phyloP scores from a whole-genome alignment of 2,329 filamentous ascomycete species.

The Microsporum ferrugineum region DNA sequence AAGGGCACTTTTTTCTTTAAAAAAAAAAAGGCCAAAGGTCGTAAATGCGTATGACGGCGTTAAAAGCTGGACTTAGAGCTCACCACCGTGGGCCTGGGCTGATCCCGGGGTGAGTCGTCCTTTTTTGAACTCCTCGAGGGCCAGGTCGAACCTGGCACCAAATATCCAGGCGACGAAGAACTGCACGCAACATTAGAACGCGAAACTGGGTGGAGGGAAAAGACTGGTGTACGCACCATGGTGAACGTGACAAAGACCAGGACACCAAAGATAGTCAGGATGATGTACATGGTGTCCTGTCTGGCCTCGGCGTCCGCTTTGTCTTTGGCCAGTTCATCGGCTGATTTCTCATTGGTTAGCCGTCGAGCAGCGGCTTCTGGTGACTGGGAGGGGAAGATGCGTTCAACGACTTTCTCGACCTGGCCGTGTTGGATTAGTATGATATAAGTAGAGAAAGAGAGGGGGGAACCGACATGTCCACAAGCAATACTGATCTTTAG shows the following conservation, averaged over 20 bases:
- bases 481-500: constrained; percentile 83
- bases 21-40: background rate
- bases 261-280: constrained; percentile 51
- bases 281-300: constrained; percentile 32
- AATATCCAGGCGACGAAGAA: constrained; percentile 65
- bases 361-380: constrained; percentile 44
- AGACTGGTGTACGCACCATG: constrained; percentile 55
- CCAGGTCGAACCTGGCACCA: constrained; percentile 71
- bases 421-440: constrained; percentile 27
- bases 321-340: constrained; percentile 39
- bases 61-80: background rate
- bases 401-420: constrained; percentile 94
- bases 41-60: background rate
- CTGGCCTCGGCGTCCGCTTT: constrained; percentile 40
- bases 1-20: background rate
- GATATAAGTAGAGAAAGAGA: background rate
- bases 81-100: background rate
- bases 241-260: constrained; percentile 57
- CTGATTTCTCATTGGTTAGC: constrained; percentile 46
- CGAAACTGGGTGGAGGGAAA: background rate
- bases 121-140: constrained; percentile 44
- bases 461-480: constrained; percentile 53
- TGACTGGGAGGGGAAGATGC: constrained; percentile 76
- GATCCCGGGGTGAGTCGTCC: background rate
- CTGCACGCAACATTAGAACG: constrained; percentile 36